phyloP scores from a whole-genome alignment of 164 flowering plant species.

The Vitis cinerea region DNA sequence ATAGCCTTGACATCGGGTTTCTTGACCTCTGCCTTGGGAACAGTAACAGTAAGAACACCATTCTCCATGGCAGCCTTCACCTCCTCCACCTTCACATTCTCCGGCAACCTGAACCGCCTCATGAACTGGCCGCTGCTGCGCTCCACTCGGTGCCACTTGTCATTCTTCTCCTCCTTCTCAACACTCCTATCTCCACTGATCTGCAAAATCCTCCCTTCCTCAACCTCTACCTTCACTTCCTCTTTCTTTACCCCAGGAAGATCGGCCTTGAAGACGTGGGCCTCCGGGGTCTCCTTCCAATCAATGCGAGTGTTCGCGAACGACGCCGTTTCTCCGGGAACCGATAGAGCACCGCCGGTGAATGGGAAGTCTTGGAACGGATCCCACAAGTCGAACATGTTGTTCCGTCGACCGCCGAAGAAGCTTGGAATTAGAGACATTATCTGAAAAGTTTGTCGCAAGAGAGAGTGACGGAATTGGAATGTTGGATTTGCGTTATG shows the following conservation, averaged over 20 bases:
- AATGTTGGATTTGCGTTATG: too few relatives aligned
- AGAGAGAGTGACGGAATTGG: too few relatives aligned
- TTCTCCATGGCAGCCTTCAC: conserved; percentile 4
- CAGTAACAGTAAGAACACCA: conserved; percentile 12
- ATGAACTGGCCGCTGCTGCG: conserved; percentile 11
- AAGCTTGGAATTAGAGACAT: conserved; percentile 23
- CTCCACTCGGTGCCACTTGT: conserved; percentile 12
- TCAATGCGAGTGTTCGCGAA: not conserved
- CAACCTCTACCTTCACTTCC: conserved; percentile 11
- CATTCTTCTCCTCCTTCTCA: conserved; percentile 13
- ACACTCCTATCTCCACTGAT: conserved; percentile 11
- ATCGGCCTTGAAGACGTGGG: conserved; percentile 4
- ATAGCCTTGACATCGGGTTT: conserved; percentile 7
- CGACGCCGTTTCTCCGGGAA: too few relatives aligned
- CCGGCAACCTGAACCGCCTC: conserved; percentile 10
- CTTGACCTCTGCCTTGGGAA: conserved; percentile 7
- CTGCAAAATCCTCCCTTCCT: conserved; percentile 10
- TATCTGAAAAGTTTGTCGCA: too few relatives aligned
- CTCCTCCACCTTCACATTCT: conserved; percentile 10
- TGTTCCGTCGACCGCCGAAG: conserved; percentile 11
- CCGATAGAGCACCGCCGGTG: not conserved
- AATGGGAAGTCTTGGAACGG: conserved; percentile 14
- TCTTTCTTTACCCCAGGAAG: conserved; percentile 7
- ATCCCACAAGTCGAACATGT: conserved; percentile 15
- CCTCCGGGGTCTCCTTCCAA: conserved; percentile 13